These are phyloP conservation scores for Arthrinium phaeospermum DNA, from an alignment of 2,329 filamentous ascomycete genomes.

Conservation along the genomic window DNA sequence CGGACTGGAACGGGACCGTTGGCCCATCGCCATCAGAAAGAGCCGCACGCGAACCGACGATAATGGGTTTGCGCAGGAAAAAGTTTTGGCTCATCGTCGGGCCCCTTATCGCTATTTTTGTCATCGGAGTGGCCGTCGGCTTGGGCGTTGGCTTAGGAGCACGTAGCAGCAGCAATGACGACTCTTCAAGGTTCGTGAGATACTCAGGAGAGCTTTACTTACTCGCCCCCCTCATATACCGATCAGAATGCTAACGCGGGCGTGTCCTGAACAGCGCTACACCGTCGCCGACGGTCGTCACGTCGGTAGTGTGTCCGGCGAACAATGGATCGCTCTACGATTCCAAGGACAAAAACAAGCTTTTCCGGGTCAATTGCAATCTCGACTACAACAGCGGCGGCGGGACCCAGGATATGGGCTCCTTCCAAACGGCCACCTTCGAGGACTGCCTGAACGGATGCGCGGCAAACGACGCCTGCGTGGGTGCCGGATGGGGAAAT, in stretches of 20 bases:
- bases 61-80: constrained; percentile 30
- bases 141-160: constrained; percentile 33
- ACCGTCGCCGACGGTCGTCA: constrained; percentile 16
- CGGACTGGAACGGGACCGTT: constrained; percentile 18
- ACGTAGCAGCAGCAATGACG: constrained; percentile 1
- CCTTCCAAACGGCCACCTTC: constrained; percentile 32
- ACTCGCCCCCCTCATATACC: not conserved
- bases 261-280: not conserved
- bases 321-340: constrained; percentile 43
- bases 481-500: constrained; percentile 43
- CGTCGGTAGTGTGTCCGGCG: constrained; percentile 34
- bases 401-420: constrained; percentile 38
- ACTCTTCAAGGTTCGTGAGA: not conserved
- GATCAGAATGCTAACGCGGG: not conserved
- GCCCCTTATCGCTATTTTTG: constrained; percentile 31
- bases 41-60: constrained; percentile 1
- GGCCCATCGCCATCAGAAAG: not conserved
- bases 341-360: constrained; percentile 25
- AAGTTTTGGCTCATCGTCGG: constrained; percentile 35
- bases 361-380: constrained; percentile 41
- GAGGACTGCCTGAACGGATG: constrained; percentile 42
- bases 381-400: constrained; percentile 40
- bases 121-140: constrained; percentile 34
- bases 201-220: not conserved
- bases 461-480: constrained; percentile 35